These are phyloP conservation scores for Saccharomycopsis babjevae DNA, from an alignment of 805 yeast genomes.

Conservation along the genomic window DNA sequence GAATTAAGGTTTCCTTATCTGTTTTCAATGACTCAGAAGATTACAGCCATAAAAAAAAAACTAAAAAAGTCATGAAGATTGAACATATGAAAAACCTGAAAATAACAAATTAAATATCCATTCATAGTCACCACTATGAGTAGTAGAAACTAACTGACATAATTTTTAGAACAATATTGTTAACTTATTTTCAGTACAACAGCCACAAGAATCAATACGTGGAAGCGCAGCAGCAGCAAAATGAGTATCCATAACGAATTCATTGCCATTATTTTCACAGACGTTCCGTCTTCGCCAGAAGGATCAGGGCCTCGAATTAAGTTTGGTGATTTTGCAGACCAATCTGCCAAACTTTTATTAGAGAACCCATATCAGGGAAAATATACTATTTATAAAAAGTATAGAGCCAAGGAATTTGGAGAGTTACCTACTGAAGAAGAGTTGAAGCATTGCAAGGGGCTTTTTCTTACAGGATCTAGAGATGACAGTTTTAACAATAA, in stretches of 20 bases:
- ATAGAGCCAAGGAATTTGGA: conserved; percentile 27
- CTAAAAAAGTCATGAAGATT: too few relatives aligned
- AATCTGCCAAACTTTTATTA: conserved; percentile 28
- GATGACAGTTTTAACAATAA: conserved; percentile 33
- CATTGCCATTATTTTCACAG: conserved; percentile 21
- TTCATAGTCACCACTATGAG: too few relatives aligned
- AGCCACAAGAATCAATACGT: too few relatives aligned
- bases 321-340: conserved; percentile 48
- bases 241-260: neutral
- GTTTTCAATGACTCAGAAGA: too few relatives aligned
- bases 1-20: too few relatives aligned
- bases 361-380: conserved; percentile 15
- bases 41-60: too few relatives aligned
- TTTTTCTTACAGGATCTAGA: conserved; percentile 39
- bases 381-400: conserved; percentile 25
- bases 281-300: conserved; percentile 12
- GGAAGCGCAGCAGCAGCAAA: neutral
- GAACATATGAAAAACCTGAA: too few relatives aligned
- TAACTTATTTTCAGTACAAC: too few relatives aligned
- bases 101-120: too few relatives aligned
- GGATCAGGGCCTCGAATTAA: conserved; percentile 15
- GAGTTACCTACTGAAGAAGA: conserved; percentile 22
- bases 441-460: conserved; percentile 24
- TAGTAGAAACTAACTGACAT: too few relatives aligned
- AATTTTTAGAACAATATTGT: too few relatives aligned